phyloP scores from a whole-genome alignment of 805 yeast species.

The Monosporozyma aquatica region DNA sequence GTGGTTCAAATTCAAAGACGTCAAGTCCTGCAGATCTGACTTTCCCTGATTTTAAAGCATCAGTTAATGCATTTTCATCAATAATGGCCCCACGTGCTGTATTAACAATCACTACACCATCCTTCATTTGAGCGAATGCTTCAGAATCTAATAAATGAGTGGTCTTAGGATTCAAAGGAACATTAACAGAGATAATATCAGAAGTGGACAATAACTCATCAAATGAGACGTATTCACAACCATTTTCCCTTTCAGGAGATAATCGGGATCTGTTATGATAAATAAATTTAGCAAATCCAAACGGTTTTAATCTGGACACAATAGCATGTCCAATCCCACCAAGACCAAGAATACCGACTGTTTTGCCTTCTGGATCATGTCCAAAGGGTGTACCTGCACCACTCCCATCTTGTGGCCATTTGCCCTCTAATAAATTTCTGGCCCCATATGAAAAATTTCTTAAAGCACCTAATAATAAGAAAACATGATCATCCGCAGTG shows the following conservation, averaged over 20 bases:
- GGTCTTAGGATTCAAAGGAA: slow-evolving; percentile 70
- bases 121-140: slow-evolving; percentile 60
- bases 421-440: slow-evolving; percentile 43
- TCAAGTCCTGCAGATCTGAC: slow-evolving; percentile 63
- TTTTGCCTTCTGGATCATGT: slow-evolving; percentile 65
- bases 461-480: slow-evolving; percentile 50
- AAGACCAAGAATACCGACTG: slow-evolving; percentile 75
- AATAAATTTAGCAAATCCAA: slow-evolving; percentile 62
- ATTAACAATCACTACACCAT: slow-evolving; percentile 65
- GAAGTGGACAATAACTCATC: slow-evolving; percentile 57
- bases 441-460: slow-evolving; percentile 61
- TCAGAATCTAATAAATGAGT: slow-evolving; percentile 57
- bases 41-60: slow-evolving; percentile 52
- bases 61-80: slow-evolving; percentile 52
- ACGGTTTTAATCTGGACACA: slow-evolving; percentile 60
- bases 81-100: slow-evolving; percentile 85
- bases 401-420: slow-evolving; percentile 55
- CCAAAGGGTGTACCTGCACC: slow-evolving; percentile 59
- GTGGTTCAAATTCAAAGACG: slow-evolving; percentile 69
- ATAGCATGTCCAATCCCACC: slow-evolving; percentile 88
- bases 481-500: slow-evolving; percentile 66
- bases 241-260: slow-evolving; percentile 52
- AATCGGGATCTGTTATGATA: slow-evolving; percentile 65
- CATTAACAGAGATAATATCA: slow-evolving; percentile 64
- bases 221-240: slow-evolving; percentile 58